Base-by-base conservation (phyloP, 1,284 basidiomycete species). In the Mycosarcoma maydis region DNA sequence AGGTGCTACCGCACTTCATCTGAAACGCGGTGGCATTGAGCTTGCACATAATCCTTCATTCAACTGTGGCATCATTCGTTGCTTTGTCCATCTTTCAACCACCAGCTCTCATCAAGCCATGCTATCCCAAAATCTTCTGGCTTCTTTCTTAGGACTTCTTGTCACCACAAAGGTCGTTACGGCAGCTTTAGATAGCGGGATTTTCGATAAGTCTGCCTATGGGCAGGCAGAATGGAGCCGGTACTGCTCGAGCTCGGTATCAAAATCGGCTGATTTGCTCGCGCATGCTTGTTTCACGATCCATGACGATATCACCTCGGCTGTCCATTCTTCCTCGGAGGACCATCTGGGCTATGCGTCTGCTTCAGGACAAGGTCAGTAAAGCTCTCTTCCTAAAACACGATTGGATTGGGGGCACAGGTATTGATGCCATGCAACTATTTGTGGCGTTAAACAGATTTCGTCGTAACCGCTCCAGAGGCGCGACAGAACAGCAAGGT, bases 261-360 rank as follows among this genome's bases (percentile, higher is more conserved):
- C 37, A 17, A 11, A 7, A 6, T 6, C 46, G 40, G 24, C 10
- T 19, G 48, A 44, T 2, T 13, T 39, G 38, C 22, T 41, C 33
- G 52, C 59, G 1, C 27, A 42, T 20, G 59, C 52, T n/a, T 62
- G 59, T 32, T 62, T 62, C 39, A 42, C 48, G 19, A 51, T 62
- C 2, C 43, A 48, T 27, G 52, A 62, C 52, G 34, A 62, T 27
- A 39, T 56, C 5, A 22, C 32, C 4, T 30, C 48, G 14, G 46
- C 59, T 13, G 52, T 43, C 5, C 48, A 56, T 27, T 42, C 42
- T n/a, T 30, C 47, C 11, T 55, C 59, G 10, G 29, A 51, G 14
- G 20, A 32, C 5, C 40, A 30, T 3, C 39, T 62, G 0, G 59
- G 59, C 4, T 62, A 42, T 22, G 52, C 59, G 2, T 62, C 59